These are phyloP conservation scores for Hymenotorrendiella dingleyae DNA, from an alignment of 2,329 filamentous ascomycete genomes.

Conservation along the genomic window DNA sequence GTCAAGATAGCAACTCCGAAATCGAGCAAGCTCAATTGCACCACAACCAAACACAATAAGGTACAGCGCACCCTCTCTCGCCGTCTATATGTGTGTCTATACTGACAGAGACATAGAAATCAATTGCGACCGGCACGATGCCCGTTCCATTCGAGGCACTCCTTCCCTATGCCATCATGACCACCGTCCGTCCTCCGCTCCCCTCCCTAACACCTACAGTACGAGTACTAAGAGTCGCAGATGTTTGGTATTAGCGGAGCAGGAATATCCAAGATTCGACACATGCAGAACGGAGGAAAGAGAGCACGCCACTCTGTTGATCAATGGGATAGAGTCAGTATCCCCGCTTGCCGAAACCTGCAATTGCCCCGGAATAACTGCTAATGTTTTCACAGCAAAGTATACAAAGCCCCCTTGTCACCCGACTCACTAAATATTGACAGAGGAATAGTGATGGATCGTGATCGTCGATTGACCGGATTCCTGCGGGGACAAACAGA, in stretches of 20 bases:
- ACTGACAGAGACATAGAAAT: too few species aligned
- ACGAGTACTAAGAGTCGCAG: conserved; percentile 24
- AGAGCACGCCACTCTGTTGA: conserved; percentile 34
- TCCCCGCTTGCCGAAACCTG: not conserved
- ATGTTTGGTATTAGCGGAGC: conserved; percentile 37
- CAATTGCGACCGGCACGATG: conserved; percentile 29
- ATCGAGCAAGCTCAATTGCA: conserved; percentile 16
- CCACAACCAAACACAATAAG: conserved; percentile 20
- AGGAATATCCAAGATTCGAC: conserved; percentile 34
- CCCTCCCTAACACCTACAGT: not conserved
- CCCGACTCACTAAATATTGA: conserved; percentile 10
- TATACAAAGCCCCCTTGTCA: conserved; percentile 12
- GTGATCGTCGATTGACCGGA: conserved; percentile 36
- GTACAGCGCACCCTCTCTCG: conserved; percentile 6
- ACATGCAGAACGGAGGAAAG: conserved; percentile 36
- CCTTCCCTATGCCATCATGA: conserved; percentile 36
- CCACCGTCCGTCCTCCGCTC: conserved; percentile 29
- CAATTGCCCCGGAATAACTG: conserved; percentile 5
- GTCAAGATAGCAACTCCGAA: conserved; percentile 13
- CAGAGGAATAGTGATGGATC: conserved; percentile 35
- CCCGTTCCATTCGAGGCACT: conserved; percentile 38
- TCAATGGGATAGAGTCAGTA: conserved; percentile 36
- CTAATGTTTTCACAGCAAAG: conserved; percentile 32
- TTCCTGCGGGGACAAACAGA: conserved; percentile 35
- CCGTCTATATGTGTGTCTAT: too few species aligned